A percentile compares a stretch with the other conserved stretches of the same genome.
phyloP scores from a whole-genome alignment of 345 rosid species.

The Aquilaria malaccensis region DNA sequence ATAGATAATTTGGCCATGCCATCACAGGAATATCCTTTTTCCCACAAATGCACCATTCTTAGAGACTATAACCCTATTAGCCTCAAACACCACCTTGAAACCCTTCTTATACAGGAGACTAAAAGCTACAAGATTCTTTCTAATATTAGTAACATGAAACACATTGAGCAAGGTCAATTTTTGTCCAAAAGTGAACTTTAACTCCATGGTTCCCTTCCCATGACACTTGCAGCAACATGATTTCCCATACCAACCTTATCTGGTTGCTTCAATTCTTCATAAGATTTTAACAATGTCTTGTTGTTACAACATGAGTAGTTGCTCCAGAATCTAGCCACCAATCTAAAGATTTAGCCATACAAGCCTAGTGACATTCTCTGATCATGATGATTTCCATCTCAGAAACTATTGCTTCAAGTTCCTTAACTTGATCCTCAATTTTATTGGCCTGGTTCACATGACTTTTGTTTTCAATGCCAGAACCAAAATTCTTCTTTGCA shows the following conservation, averaged over 20 bases:
- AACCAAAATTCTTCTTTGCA: not conserved
- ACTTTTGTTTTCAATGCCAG: not conserved
- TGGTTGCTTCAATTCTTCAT: not conserved
- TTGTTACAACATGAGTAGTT: not conserved
- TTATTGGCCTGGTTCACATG: not conserved
- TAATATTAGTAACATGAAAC: conserved; percentile 1
- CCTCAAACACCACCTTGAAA: not conserved
- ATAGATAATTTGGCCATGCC: conserved; percentile 1
- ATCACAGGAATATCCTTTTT: conserved; percentile 10
- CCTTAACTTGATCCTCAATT: not conserved
- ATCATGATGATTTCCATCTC: no score
- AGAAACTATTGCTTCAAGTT: not conserved
- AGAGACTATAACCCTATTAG: not conserved
- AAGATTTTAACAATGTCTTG: not conserved
- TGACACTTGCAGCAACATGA: not conserved
- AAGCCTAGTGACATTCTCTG: no score
- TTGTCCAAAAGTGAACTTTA: not conserved
- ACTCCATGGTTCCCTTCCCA: not conserved
- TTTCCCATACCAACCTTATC: not conserved
- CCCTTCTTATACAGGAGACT: not conserved
- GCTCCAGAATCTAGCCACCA: not conserved
- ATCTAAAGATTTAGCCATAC: not conserved
- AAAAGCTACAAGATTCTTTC: not conserved
- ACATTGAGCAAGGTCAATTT: conserved; percentile 3
- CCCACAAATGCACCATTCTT: conserved; percentile 5